phyloP scores from a whole-genome alignment of 2,329 filamentous ascomycete species.

The Curvularia spicifera region DNA sequence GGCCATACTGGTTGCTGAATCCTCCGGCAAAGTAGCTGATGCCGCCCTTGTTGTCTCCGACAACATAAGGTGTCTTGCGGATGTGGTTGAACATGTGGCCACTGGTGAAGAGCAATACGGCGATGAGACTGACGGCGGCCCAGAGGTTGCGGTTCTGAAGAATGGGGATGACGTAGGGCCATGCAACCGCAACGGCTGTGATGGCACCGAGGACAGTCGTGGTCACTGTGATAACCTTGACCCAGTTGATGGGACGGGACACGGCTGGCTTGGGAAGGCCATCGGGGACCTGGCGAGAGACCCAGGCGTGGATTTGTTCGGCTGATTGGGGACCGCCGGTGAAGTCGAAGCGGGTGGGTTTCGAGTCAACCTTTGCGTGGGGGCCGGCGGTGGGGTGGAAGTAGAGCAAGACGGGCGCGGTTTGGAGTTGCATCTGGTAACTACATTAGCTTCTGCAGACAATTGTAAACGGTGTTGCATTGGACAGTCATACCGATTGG shows the following conservation, averaged over 20 bases:
- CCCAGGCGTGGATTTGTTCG: conserved; percentile 79
- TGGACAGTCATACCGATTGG: conserved; percentile 70
- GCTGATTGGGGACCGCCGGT: conserved; percentile 74
- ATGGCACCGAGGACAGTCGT: conserved; percentile 72
- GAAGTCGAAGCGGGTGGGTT: conserved; percentile 85
- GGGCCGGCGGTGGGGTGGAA: conserved; percentile 86
- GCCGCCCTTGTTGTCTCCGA: conserved; percentile 81
- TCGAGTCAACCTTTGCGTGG: conserved; percentile 71
- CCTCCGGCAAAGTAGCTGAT: conserved; percentile 89
- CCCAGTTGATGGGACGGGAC: conserved; percentile 84
- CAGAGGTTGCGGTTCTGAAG: conserved; percentile 91
- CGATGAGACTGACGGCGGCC: conserved; percentile 87
- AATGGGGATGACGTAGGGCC: conserved; percentile 79
- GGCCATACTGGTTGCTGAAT: conserved; percentile 90
- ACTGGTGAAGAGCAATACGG: conserved; percentile 89
- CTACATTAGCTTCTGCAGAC: neutral
- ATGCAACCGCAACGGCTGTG: conserved; percentile 73
- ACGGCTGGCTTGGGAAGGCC: conserved; percentile 75
- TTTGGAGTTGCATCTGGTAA: conserved; percentile 86
- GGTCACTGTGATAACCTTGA: conserved; percentile 71
- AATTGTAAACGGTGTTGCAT: neutral
- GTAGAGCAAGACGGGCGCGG: conserved; percentile 85
- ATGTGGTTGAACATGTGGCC: conserved; percentile 99
- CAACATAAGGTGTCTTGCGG: conserved; percentile 90
- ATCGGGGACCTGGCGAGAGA: conserved; percentile 75